These are phyloP conservation scores for Neospermospora avenae DNA, from an alignment of 2,329 filamentous ascomycete species.

Conservation along the genomic window DNA sequence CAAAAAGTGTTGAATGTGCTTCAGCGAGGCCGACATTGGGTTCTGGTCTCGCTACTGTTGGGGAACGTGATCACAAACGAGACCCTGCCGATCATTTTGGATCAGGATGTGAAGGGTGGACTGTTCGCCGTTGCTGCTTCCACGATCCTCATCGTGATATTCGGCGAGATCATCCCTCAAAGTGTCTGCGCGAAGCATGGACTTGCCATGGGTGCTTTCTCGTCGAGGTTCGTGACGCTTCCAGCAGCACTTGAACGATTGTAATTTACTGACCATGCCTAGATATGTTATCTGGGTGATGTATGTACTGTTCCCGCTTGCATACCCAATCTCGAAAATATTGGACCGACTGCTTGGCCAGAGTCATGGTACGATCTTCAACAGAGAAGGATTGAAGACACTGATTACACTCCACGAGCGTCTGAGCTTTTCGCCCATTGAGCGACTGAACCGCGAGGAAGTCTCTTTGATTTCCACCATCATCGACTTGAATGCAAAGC, in stretches of 20 bases:
- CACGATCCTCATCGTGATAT: slow-evolving; percentile 63
- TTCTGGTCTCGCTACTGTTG: slow-evolving; percentile 84
- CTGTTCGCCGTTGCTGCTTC: slow-evolving; percentile 49
- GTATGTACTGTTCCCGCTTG: slow-evolving; percentile 83
- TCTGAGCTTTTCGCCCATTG: slow-evolving; percentile 37
- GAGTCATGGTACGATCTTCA: slow-evolving; percentile 93
- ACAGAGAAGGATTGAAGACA: slow-evolving; percentile 93
- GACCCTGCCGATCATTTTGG: slow-evolving; percentile 87
- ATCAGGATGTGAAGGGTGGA: slow-evolving; percentile 86
- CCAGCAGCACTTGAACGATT: background rate
- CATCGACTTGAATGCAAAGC: slow-evolving; percentile 88
- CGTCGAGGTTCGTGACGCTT: slow-evolving; percentile 31
- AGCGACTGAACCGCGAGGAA: slow-evolving; percentile 89
- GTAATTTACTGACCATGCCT: background rate
- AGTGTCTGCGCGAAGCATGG: slow-evolving; percentile 94
- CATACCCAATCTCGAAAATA: slow-evolving; percentile 90
- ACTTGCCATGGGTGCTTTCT: slow-evolving; percentile 78
- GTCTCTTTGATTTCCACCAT: slow-evolving; percentile 96
- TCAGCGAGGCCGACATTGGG: slow-evolving; percentile 91
- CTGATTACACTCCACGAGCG: slow-evolving; percentile 75
- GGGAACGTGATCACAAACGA: slow-evolving; percentile 98
- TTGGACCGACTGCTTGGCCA: slow-evolving; percentile 88
- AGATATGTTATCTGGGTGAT: slow-evolving; percentile 70
- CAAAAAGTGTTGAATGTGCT: slow-evolving; percentile 74
- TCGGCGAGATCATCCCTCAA: slow-evolving; percentile 91